A percentile compares a stretch with the other conserved stretches of the same genome.
Evolutionary conservation across 257 asterid genomes (phyloP).

Genomic region (Primulina eburnea): DNA sequence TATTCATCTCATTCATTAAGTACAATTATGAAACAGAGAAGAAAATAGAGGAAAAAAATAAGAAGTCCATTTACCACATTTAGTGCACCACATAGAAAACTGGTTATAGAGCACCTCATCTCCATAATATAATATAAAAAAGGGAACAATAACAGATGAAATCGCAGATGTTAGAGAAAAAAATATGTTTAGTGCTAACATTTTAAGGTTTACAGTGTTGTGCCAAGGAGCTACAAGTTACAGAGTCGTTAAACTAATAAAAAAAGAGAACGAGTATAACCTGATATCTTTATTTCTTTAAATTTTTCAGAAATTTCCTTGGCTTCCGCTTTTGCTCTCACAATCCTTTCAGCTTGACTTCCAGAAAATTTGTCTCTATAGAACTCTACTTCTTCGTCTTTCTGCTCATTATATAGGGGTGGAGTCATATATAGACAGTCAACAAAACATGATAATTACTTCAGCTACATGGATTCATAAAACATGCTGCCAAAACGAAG

Average conservation of each 20-base stretch:
- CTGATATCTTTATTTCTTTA: conserved; percentile 67
- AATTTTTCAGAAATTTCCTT: conserved; percentile 58
- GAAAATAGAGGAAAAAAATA: too few species aligned
- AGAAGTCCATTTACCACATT: background rate
- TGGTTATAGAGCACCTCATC: conserved; percentile 1
- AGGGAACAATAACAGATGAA: background rate
- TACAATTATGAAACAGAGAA: background rate
- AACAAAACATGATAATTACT: conserved; percentile 18
- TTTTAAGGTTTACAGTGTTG: background rate
- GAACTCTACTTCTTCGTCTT: conserved; percentile 64
- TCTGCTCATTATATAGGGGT: conserved; percentile 48
- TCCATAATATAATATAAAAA: background rate
- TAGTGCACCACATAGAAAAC: too few species aligned
- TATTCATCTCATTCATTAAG: background rate
- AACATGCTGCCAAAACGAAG: conserved; percentile 9
- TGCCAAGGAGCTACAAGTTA: background rate
- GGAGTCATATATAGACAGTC: conserved; percentile 19
- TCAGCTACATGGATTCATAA: conserved; percentile 12
- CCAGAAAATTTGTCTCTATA: conserved; percentile 76
- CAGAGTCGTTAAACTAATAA: background rate
- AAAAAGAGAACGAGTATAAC: conserved; percentile 26
- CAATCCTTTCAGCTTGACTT: conserved; percentile 86
- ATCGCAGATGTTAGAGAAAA: background rate
- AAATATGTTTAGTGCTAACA: background rate
- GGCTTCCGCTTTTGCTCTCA: conserved; percentile 58